Base-by-base conservation (phyloP, 2,329 filamentous ascomycete species). In the Emergomyces orientalis region DNA sequence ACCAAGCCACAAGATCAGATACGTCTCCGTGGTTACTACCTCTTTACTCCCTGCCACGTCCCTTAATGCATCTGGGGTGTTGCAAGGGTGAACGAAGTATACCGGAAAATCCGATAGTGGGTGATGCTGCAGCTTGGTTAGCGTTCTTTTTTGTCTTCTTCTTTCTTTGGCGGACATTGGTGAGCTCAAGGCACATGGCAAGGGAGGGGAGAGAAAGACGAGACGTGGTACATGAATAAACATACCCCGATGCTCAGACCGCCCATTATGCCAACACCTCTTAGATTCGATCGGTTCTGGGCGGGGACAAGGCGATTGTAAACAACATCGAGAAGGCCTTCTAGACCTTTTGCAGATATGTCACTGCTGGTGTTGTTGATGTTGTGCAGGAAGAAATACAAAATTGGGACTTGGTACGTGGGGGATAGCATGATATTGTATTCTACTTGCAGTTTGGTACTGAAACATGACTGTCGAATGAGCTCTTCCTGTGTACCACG, bases 61-160 rank as follows among this genome's bases (percentile, higher is more conserved):
- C 68, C 80, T 80, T 83, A 97, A 89, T 60, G 89, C 89, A 67
- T 93, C 88, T 62, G 88, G 89, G 9, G 94, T 89, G 73, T 90
- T 85, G 77, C 94, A 97, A 30, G 94, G 93, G 77, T 99, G 94
- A 69, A 97, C 83, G 76, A 96, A 97, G 76, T 93, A 97, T 59
- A 86, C 84, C 49, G 91, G 90, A 63, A 87, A 76, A 61, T 88
- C 88, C 63, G 86, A 90, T 64, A 89, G 76, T 60, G 94, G 93
- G 80, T 97, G 91, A 75, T 95, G 87, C 86, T 93, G 55, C 55
- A 62, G 37, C 17, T 27, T 34, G 19, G 54, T 56, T 62, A 55
- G 47, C 60, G 51, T 69, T 70, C 67, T 67, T 76, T 77, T 73
- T 75, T 73, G 68, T 70, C n/a, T 41, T 37, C 32, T 56, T 54